Percentiles rank a stretch among this genome's conserved stretches.
Conservation (phyloP, 148 eudicot species). For the Gaultheria prostrata region DNA sequence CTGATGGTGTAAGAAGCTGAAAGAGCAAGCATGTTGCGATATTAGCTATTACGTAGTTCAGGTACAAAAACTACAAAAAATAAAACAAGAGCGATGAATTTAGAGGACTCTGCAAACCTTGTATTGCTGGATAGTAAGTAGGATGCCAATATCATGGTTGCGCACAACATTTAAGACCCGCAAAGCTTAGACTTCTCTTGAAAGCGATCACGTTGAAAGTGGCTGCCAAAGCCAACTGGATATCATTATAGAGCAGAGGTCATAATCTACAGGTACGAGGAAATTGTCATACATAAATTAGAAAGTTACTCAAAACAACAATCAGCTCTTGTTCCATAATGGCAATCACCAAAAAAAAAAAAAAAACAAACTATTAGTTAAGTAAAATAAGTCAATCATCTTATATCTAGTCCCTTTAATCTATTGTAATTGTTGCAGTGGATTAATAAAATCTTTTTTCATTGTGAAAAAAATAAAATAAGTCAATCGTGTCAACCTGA, state of each 20-base stretch:
- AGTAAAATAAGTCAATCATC: too few relatives aligned
- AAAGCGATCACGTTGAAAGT: conserved; percentile 88
- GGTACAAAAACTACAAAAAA: neutral
- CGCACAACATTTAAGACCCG: conserved; percentile 95
- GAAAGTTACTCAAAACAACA: too few relatives aligned
- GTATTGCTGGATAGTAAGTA: conserved; percentile 91
- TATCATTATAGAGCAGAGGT: conserved; percentile 56
- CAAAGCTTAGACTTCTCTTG: conserved; percentile 90
- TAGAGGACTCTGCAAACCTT: conserved; percentile 47
- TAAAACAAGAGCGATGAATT: conserved; percentile 8
- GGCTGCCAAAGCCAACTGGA: conserved; percentile 99
- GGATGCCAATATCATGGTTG: conserved; percentile 77
- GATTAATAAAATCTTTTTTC: too few relatives aligned
- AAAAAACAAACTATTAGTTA: too few relatives aligned
- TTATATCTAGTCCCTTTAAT: too few relatives aligned
- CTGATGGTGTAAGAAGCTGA: conserved; percentile 88
- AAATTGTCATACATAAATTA: neutral
- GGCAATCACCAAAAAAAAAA: too few relatives aligned
- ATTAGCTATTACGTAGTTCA: conserved; percentile 12
- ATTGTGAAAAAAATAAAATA: too few relatives aligned
- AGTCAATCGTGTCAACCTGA: too few relatives aligned
- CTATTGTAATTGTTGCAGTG: too few relatives aligned
- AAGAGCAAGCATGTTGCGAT: conserved; percentile 13
- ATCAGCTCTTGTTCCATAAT: too few relatives aligned
- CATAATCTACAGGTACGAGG: neutral